A percentile compares a stretch with the other conserved stretches of the same genome.
Evolutionary conservation across 2,329 filamentous ascomycete species (phyloP).

Genomic region (Aspergillus sp.): DNA sequence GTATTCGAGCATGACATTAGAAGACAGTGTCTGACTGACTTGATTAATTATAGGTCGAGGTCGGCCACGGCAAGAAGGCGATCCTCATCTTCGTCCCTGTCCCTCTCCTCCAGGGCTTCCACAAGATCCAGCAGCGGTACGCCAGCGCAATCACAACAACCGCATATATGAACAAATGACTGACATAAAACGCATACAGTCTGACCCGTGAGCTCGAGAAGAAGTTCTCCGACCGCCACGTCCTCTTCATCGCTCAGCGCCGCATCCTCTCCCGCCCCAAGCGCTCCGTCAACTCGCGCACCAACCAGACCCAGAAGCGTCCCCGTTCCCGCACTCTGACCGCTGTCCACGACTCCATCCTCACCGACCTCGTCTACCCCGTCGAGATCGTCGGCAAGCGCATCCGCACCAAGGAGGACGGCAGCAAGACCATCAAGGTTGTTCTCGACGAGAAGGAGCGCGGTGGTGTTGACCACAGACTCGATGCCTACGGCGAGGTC

Average conservation of each 20-base stretch:
- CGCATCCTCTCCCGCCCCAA: conserved; percentile 98
- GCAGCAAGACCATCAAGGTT: conserved; percentile 97
- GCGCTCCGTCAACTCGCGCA: conserved; percentile 94
- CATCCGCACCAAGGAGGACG: conserved; percentile 96
- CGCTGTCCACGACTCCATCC: conserved; percentile 97
- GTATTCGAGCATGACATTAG: no score
- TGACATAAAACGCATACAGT: conserved; percentile 42
- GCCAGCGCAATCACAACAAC: conserved; percentile 21
- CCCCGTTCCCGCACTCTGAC: conserved; percentile 96
- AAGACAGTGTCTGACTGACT: background rate
- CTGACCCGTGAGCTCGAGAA: conserved; percentile 99
- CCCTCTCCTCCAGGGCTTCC: conserved; percentile 95
- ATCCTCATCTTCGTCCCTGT: conserved; percentile 99
- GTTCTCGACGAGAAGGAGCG: conserved; percentile 99
- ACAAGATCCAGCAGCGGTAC: conserved; percentile 99
- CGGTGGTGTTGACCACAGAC: conserved; percentile 96
- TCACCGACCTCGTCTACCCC: conserved; percentile 96
- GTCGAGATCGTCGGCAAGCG: conserved; percentile 99
- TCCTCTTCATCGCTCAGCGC: conserved; percentile 97
- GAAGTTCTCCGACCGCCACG: conserved; percentile 99
- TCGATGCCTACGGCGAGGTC: conserved; percentile 99
- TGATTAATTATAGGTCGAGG: conserved; percentile 74
- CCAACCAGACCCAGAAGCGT: conserved; percentile 97
- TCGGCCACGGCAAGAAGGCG: conserved; percentile 99
- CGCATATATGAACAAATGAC: conserved; percentile 1